phyloP scores from a whole-genome alignment of 108 stramenopile species.

The Skeletonema costatum region DNA sequence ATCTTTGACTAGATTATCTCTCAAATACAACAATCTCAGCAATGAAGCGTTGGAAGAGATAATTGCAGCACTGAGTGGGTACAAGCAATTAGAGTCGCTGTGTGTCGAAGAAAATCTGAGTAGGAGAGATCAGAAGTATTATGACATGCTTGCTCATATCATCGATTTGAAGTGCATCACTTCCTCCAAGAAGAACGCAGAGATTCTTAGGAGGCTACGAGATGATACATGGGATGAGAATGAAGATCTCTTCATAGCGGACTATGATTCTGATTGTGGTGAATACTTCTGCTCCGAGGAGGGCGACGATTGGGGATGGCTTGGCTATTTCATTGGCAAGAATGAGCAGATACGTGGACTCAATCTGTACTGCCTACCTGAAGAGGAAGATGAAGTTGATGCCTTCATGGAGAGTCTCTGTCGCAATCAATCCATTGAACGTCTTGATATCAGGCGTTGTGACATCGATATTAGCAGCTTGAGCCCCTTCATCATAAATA shows the following conservation, averaged over 20 bases:
- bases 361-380: not conserved
- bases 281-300: not conserved
- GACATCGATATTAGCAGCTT: not conserved
- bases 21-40: not conserved
- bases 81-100: not conserved
- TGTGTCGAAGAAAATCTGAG: not conserved
- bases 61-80: not conserved
- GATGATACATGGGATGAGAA: not conserved
- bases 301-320: slow-evolving; percentile 5
- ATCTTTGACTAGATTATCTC: not conserved
- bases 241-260: not conserved
- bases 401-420: not conserved
- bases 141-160: not conserved
- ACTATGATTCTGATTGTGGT: not conserved
- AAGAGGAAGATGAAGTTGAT: not conserved
- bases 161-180: slow-evolving; percentile 9
- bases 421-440: not conserved
- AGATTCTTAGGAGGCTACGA: not conserved
- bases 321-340: slow-evolving; percentile 9
- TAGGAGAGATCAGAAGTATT: not conserved
- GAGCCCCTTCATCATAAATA: not conserved
- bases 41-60: not conserved
- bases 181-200: not conserved
- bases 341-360: not conserved
- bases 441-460: not conserved